phyloP scores from a whole-genome alignment of 2,329 filamentous ascomycete genomes.

The Cladosporium cucumerinum region DNA sequence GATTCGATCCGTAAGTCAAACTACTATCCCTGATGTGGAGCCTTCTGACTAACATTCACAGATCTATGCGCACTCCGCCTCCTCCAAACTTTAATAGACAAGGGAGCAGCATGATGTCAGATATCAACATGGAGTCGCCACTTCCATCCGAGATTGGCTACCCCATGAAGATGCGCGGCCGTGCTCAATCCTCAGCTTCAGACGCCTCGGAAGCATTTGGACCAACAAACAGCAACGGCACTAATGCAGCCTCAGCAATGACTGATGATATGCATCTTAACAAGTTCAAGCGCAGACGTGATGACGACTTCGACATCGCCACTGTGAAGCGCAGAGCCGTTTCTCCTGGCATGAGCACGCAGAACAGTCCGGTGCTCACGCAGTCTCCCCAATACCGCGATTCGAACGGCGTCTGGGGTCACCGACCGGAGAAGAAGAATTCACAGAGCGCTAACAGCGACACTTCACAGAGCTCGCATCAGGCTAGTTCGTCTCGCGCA shows the following conservation, averaged over 20 bases:
- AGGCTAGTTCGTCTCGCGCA: slow-evolving; percentile 1
- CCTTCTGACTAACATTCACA: neutral
- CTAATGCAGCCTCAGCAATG: slow-evolving; percentile 20
- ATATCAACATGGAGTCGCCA: slow-evolving; percentile 71
- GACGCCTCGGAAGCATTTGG: slow-evolving; percentile 33
- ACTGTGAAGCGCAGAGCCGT: slow-evolving; percentile 90
- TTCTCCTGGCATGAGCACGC: slow-evolving; percentile 83
- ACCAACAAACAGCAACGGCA: slow-evolving; percentile 18
- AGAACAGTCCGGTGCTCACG: slow-evolving; percentile 78
- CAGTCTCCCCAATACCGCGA: slow-evolving; percentile 79
- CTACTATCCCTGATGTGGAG: too few relatives aligned
- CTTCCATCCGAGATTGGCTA: slow-evolving; percentile 21
- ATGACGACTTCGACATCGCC: slow-evolving; percentile 84
- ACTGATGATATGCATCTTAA: slow-evolving; percentile 35
- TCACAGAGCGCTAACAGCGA: slow-evolving; percentile 36
- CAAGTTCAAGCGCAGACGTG: slow-evolving; percentile 69
- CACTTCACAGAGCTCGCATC: slow-evolving; percentile 39
- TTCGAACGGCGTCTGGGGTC: slow-evolving; percentile 61
- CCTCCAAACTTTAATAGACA: slow-evolving; percentile 56
- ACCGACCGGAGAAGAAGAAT: slow-evolving; percentile 52
- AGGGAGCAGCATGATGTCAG: slow-evolving; percentile 54
- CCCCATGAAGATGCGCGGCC: slow-evolving; percentile 28
- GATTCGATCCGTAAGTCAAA: slow-evolving; percentile 58
- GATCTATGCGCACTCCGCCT: slow-evolving; percentile 59
- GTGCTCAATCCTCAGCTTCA: slow-evolving; percentile 32